Evolutionary conservation across 2,329 filamentous ascomycete species (phyloP).

Genomic region (Hirsutella rhossiliensis): DNA sequence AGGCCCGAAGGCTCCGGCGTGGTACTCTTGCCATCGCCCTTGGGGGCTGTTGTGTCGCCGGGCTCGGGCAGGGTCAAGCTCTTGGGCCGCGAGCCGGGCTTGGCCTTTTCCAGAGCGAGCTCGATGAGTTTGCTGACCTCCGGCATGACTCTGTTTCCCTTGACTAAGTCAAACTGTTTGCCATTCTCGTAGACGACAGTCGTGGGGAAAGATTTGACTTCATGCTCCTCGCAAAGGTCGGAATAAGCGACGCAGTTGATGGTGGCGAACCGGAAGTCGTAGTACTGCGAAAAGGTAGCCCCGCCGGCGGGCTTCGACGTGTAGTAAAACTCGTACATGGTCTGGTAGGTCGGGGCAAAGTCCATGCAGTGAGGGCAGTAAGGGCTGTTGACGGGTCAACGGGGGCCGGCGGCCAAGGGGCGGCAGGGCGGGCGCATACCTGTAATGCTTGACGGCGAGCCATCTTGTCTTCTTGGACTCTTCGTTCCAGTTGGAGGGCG

Average conservation of each 20-base stretch:
- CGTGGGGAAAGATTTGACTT: constrained; percentile 61
- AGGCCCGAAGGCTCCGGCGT: constrained; percentile 3
- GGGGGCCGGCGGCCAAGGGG: not conserved
- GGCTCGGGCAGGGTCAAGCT: constrained; percentile 57
- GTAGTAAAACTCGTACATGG: constrained; percentile 87
- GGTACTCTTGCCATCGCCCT: constrained; percentile 11
- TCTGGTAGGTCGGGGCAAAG: constrained; percentile 80
- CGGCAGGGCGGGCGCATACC: constrained; percentile 28
- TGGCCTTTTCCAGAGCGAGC: constrained; percentile 60
- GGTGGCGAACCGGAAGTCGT: constrained; percentile 78
- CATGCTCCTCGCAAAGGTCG: constrained; percentile 60
- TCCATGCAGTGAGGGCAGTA: constrained; percentile 62
- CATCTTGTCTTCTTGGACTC: constrained; percentile 42
- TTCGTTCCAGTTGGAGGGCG: constrained; percentile 42
- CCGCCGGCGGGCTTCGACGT: constrained; percentile 63
- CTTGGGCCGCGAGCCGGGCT: constrained; percentile 67
- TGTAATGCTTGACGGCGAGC: constrained; percentile 53
- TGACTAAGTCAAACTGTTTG: constrained; percentile 47
- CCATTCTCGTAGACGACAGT: constrained; percentile 75
- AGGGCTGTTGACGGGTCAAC: constrained; percentile 30
- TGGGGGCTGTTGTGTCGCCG: constrained; percentile 42
- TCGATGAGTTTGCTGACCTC: constrained; percentile 62
- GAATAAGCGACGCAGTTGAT: constrained; percentile 78
- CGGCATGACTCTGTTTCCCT: constrained; percentile 56
- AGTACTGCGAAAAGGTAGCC: constrained; percentile 62